A percentile compares a stretch with the other conserved stretches of the same genome.
These are phyloP conservation scores for Teratosphaeria nubilosa DNA, from an alignment of 2,329 filamentous ascomycete genomes.

Conservation along the genomic window DNA sequence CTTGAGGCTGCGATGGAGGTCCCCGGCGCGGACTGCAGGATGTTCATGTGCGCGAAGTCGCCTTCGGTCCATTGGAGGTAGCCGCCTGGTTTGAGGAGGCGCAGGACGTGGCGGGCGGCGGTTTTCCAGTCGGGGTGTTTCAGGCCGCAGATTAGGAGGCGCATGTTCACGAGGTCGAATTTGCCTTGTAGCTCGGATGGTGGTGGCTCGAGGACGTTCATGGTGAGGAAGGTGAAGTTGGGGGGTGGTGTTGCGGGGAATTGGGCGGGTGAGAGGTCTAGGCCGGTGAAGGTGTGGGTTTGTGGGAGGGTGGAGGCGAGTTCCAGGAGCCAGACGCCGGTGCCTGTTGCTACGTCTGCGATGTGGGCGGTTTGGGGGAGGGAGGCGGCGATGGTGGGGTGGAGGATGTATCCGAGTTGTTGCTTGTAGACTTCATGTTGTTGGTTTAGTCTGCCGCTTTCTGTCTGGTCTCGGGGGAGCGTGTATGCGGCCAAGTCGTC, in stretches of 20 bases:
- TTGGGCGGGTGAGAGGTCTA: constrained; percentile 12
- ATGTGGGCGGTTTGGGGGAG: constrained; percentile 8
- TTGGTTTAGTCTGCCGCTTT: constrained; percentile 10
- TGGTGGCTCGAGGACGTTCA: constrained; percentile 11
- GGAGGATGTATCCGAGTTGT: constrained; percentile 10
- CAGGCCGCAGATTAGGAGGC: constrained; percentile 11
- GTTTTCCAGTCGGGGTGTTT: constrained; percentile 7
- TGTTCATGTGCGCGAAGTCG: constrained; percentile 4
- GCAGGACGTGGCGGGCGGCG: constrained; percentile 6
- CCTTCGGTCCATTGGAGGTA: constrained; percentile 15
- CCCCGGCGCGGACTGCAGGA: constrained; percentile 1
- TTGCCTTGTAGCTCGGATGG: constrained; percentile 3
- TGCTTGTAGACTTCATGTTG: constrained; percentile 8
- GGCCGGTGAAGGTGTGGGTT: constrained; percentile 5
- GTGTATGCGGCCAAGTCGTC: constrained; percentile 3
- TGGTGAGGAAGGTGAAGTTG: constrained; percentile 1
- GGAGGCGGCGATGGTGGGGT: constrained; percentile 7
- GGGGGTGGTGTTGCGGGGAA: constrained; percentile 7
- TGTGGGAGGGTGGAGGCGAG: constrained; percentile 3
- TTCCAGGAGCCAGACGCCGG: constrained; percentile 12
- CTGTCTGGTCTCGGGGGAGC: constrained; percentile 10
- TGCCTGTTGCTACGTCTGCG: constrained; percentile 15
- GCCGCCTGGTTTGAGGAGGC: constrained; percentile 14
- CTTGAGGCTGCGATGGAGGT: background rate
- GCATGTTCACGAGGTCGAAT: constrained; percentile 15